Percentiles rank a stretch among this genome's conserved stretches.
Evolutionary conservation across 2,329 filamentous ascomycete genomes (phyloP).

Genomic region (Fusarium chlamydosporum): DNA sequence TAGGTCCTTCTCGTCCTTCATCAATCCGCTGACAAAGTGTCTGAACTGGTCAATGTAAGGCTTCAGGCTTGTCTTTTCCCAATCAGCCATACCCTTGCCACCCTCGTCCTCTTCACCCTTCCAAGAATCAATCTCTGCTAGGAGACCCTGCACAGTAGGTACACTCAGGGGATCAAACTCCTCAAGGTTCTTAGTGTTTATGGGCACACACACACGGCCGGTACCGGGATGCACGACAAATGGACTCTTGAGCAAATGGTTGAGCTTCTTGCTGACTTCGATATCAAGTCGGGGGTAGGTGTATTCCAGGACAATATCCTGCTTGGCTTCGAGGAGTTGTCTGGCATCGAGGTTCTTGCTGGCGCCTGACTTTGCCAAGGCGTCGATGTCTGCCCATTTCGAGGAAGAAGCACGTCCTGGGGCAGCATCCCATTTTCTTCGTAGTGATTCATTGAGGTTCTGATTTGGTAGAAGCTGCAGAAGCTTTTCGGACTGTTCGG

Average conservation of each 20-base stretch:
- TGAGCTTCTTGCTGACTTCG: constrained; percentile 96
- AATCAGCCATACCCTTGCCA: constrained; percentile 74
- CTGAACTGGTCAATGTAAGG: constrained; percentile 93
- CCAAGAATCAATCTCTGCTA: constrained; percentile 90
- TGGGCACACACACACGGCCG: constrained; percentile 94
- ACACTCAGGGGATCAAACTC: constrained; percentile 89
- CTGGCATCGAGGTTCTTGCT: constrained; percentile 79
- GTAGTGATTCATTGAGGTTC: constrained; percentile 80
- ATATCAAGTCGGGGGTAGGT: constrained; percentile 97
- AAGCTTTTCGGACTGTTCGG: constrained; percentile 80
- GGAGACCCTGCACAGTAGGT: constrained; percentile 87
- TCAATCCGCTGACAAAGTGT: constrained; percentile 80
- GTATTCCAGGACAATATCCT: constrained; percentile 96
- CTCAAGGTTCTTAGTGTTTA: constrained; percentile 80
- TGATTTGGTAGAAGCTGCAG: constrained; percentile 88
- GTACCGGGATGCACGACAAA: constrained; percentile 98
- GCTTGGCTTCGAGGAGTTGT: constrained; percentile 87
- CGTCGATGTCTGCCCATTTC: constrained; percentile 97
- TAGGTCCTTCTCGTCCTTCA: constrained; percentile 79
- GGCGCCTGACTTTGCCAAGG: constrained; percentile 81
- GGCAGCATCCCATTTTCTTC: constrained; percentile 90
- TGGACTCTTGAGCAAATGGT: constrained; percentile 96
- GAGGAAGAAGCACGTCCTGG: constrained; percentile 80
- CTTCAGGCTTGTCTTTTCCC: constrained; percentile 96
- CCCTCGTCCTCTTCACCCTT: constrained; percentile 61